These are phyloP conservation scores for Oryza punctata DNA, from an alignment of 176 grass and related monocot species.

Conservation along the genomic window DNA sequence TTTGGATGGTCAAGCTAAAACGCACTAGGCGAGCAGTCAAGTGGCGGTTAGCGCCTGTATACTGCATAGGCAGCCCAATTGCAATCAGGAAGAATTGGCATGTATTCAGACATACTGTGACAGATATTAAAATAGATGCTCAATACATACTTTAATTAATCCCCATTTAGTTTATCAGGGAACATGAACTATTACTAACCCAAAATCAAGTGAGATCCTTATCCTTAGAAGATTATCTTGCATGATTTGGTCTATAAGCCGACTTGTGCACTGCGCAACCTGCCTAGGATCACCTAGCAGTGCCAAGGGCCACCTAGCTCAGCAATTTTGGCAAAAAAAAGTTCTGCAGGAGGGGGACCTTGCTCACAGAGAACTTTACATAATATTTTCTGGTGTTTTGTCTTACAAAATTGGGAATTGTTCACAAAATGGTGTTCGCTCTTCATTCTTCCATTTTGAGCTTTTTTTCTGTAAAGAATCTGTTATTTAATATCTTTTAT, in stretches of 20 bases:
- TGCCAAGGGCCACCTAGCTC: background rate
- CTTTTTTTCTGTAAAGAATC: slow-evolving; percentile 20
- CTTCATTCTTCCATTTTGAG: slow-evolving; percentile 20
- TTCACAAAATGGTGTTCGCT: slow-evolving; percentile 15
- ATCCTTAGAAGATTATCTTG: no score
- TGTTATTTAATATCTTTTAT: slow-evolving; percentile 25
- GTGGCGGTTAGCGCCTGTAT: background rate
- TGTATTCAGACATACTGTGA: background rate
- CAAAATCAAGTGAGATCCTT: background rate
- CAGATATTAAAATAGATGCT: background rate
- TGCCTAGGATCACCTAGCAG: background rate
- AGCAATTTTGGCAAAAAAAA: background rate
- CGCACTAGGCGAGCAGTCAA: background rate
- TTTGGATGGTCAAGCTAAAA: background rate
- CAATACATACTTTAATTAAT: no score
- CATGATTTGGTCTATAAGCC: no score
- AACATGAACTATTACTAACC: background rate
- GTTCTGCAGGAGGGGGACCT: background rate
- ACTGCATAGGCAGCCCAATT: background rate
- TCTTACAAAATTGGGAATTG: background rate
- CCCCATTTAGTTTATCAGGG: background rate
- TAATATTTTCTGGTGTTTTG: background rate
- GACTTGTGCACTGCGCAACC: background rate
- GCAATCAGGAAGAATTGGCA: background rate
- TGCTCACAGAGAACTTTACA: background rate